Evolutionary conservation across 768 basidiomycete species (phyloP).

Genomic region (Boletellus sp.): DNA sequence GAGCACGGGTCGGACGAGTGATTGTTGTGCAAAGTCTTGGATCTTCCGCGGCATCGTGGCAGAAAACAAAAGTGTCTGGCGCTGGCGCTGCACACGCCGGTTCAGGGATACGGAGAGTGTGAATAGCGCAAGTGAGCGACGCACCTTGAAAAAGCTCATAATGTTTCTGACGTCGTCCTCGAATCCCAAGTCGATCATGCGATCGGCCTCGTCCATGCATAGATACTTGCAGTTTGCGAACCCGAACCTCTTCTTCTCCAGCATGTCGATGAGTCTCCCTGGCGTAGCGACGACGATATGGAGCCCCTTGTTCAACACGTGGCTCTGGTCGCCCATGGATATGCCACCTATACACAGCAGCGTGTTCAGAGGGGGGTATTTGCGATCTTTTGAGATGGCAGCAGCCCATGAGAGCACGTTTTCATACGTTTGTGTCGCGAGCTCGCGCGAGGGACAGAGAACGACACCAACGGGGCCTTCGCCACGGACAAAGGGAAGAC

Average conservation of each 20-base stretch:
- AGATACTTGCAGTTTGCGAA: conserved; percentile 93
- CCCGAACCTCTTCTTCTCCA: conserved; percentile 91
- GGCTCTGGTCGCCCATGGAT: conserved; percentile 96
- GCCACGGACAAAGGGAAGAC: conserved; percentile 83
- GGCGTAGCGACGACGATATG: conserved; percentile 98
- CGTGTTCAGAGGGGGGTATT: conserved; percentile 82
- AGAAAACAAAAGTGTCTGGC: conserved; percentile 95
- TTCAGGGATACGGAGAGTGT: neutral
- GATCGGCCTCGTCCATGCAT: conserved; percentile 98
- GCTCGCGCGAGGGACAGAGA: conserved; percentile 94
- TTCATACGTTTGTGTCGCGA: conserved; percentile 96
- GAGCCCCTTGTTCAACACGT: conserved; percentile 84
- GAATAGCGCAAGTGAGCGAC: conserved; percentile 11
- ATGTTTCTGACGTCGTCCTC: conserved; percentile 98
- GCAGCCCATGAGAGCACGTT: conserved; percentile 85
- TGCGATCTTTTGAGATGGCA: conserved; percentile 72
- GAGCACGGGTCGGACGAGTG: conserved; percentile 88
- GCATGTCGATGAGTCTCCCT: conserved; percentile 94
- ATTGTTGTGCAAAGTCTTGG: conserved; percentile 97
- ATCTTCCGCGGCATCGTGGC: conserved; percentile 99
- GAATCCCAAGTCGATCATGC: conserved; percentile 99
- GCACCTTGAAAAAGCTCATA: conserved; percentile 97
- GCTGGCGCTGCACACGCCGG: conserved; percentile 63
- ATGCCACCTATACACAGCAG: conserved; percentile 97
- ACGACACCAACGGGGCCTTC: conserved; percentile 98